Evolutionary conservation across 2,329 filamentous ascomycete species (phyloP), one percentile per base, ranked within the genome.

Genomic region (Arthroderma sp.): DNA sequence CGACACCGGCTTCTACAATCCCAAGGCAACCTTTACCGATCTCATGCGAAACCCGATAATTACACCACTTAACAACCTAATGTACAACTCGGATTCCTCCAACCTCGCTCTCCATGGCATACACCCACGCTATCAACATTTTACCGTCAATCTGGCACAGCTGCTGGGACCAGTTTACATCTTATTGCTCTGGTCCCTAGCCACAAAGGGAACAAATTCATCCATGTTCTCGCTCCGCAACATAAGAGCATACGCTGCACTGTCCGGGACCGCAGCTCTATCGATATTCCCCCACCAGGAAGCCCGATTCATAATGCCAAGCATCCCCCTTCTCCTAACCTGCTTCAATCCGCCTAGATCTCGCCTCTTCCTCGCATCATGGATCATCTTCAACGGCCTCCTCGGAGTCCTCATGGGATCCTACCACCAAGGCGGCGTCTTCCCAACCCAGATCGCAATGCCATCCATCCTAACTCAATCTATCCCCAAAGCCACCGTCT

Each of bases 1-100:
- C 46, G 91, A 98, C 63, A 96, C 89, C 3, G 74, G 78, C 38
- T 95, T 93, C 61, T 95, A 94, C 60, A 60, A 55, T 28, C 63
- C 52, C 49, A 63, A 56, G 3, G 56, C 61, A 8, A 63, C 64
- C 11, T 45, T 66, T 36, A 41, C 56, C n/a, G 56, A 62, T n/a
- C 53, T 59, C 33, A 50, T 69, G 69, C 74, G 38, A 59, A 71
- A 47, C 49, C 84, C 84, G 1, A 73, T 83, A 40, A 77, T 89
- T 50, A 85, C 84, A 4, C 83, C 83, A 6, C 68, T 85, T 46
- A 88, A 89, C 60, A 87, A 87, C 59, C 69, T 88, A 49, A 63
- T 73, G 46, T 89, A 89, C 65, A 89, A 89, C 62, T 75, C 81
- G 11, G 69, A 74, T 40, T 70, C 77, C 27, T 69, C 73, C 36